Percentiles rank a stretch among this genome's conserved stretches.
phyloP scores from a whole-genome alignment of 768 basidiomycete species.

The Tricholoma sp. region DNA sequence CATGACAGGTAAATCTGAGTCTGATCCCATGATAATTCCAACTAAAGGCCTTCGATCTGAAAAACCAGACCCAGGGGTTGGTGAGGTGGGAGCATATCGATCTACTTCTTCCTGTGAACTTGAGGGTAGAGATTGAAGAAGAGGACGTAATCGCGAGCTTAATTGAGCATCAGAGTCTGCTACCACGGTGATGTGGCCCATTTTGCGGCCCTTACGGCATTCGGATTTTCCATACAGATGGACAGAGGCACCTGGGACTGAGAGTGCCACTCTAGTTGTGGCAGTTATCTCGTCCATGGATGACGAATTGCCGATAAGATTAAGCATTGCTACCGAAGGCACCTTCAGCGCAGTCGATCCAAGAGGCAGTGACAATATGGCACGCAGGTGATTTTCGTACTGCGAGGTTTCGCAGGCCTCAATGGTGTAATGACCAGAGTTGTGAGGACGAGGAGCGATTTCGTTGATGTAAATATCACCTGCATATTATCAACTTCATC shows the following conservation, averaged over 20 bases:
- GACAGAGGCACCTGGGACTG: constrained; percentile 68
- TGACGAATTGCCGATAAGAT: constrained; percentile 82
- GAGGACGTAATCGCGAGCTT: constrained; percentile 59
- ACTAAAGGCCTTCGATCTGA: constrained; percentile 74
- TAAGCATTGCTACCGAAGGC: constrained; percentile 87
- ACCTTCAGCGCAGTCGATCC: constrained; percentile 87
- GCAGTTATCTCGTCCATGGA: constrained; percentile 54
- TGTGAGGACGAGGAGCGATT: constrained; percentile 97
- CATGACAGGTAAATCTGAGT: constrained; percentile 96
- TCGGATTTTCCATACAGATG: constrained; percentile 96
- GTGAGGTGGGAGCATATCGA: constrained; percentile 44
- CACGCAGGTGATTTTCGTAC: constrained; percentile 95
- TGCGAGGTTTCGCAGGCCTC: constrained; percentile 97
- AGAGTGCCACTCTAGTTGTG: constrained; percentile 56
- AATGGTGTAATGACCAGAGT: constrained; percentile 98
- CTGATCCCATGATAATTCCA: constrained; percentile 96
- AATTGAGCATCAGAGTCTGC: constrained; percentile 78
- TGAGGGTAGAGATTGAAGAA: constrained; percentile 63
- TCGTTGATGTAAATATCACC: constrained; percentile 87
- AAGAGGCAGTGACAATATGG: constrained; percentile 85
- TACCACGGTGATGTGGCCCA: constrained; percentile 94
- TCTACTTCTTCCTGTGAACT: constrained; percentile 44
- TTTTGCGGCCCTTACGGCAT: constrained; percentile 87
- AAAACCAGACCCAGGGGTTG: constrained; percentile 41
- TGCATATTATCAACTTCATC: constrained; percentile 22